These are phyloP conservation scores for Solanum habrochaites DNA, from an alignment of 257 asterid genomes.

Conservation along the genomic window DNA sequence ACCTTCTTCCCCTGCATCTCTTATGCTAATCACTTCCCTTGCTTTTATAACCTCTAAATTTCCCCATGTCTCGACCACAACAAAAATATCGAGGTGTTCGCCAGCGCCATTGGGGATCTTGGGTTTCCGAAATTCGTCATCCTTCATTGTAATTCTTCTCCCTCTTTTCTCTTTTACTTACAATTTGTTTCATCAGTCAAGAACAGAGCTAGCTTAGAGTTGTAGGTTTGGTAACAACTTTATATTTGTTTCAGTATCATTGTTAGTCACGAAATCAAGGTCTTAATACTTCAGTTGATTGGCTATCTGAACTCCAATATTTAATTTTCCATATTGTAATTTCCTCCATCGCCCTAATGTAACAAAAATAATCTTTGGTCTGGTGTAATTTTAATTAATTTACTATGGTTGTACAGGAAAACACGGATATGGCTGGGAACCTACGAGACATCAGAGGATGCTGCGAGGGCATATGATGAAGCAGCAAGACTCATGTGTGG, in stretches of 20 bases:
- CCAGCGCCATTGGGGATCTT: slow-evolving; percentile 83
- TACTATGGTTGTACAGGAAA: slow-evolving; percentile 23
- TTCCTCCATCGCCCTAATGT: too few relatives aligned
- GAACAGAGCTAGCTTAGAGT: neutral
- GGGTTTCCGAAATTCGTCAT: slow-evolving; percentile 87
- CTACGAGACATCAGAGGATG: slow-evolving; percentile 70
- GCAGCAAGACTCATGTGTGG: slow-evolving; percentile 74
- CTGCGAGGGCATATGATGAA: slow-evolving; percentile 74
- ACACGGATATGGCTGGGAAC: slow-evolving; percentile 77
- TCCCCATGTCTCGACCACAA: slow-evolving; percentile 38
- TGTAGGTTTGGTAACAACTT: neutral
- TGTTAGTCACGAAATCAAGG: too few relatives aligned
- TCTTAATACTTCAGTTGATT: too few relatives aligned
- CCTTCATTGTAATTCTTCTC: slow-evolving; percentile 42
- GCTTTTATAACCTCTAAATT: neutral
- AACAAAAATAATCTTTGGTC: too few relatives aligned
- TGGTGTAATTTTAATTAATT: neutral
- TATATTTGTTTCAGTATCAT: neutral
- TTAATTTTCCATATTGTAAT: too few relatives aligned
- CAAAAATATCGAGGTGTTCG: slow-evolving; percentile 71
- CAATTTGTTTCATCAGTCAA: neutral
- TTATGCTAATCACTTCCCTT: neutral
- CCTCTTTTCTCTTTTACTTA: neutral
- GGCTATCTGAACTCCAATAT: too few relatives aligned
- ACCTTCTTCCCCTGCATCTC: neutral